Base-by-base conservation (phyloP, 345 rosid genomes). In the Lumnitzera littorea region DNA sequence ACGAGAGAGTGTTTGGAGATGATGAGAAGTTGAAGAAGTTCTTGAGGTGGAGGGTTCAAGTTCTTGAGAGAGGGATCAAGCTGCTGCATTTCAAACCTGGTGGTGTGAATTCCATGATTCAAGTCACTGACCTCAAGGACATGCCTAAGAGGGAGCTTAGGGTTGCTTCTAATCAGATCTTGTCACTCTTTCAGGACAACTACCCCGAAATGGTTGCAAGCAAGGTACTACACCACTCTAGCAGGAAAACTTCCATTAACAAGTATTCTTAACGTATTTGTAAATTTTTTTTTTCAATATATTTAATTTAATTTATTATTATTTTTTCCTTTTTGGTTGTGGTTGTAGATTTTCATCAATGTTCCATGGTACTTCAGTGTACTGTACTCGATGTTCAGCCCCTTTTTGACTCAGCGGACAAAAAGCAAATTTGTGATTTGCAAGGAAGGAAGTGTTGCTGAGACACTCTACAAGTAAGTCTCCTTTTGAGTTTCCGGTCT, bases 181-280 rank as follows among this genome's bases (percentile, higher is more conserved):
- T 95, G n/a, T 88, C 97, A 50, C 81, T 95, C 15, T 95, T 95
- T 46, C 99, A 95, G 64, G 96, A 95, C 66, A 95, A 95, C 77
- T 95, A 95, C 72, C 99, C 99, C 17, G 99, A 95, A 66, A 84
- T 91, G 99, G 99, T 95, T 27, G 99, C 97, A 64, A 87, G 95
- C 23, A 95, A 95, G 99, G 99, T 94, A 60, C 14, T 13, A 2
- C 17, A 1, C 13, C 31, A 5, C 31, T 27, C 3, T 5, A 27
- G 31, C 5, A 1, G 31, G 31, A 27, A 7, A 29, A 29, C 7
- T 4, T 36, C 43, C 1, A 9, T 36, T 36, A 36, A 5, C 43
- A 36, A 36, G 43, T 36, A 9, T 7, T 27, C 2, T 1, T 27
- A 27, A 3, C 29, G 43, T 4, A 5, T 36, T 36, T 36, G 3